Evolutionary conservation across 257 asterid species (phyloP).

Genomic region (Solanum infundibuliforme): DNA sequence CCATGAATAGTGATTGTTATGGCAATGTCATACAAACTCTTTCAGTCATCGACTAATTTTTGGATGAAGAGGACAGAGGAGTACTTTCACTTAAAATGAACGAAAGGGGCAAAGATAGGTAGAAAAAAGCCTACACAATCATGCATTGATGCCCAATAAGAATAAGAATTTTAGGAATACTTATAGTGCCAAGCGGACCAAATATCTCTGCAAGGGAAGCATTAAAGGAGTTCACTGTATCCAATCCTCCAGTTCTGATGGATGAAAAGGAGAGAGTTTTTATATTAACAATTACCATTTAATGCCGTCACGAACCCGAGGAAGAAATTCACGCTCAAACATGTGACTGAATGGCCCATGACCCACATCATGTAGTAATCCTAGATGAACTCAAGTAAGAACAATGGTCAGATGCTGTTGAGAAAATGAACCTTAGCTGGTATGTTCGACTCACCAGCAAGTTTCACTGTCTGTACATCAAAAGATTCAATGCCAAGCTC

Average conservation of each 20-base stretch:
- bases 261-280: neutral
- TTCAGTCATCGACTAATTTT: neutral
- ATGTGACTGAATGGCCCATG: constrained; percentile 96
- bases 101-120: neutral
- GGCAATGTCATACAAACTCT: neutral
- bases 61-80: neutral
- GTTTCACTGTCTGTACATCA: constrained; percentile 65
- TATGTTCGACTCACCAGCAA: constrained; percentile 49
- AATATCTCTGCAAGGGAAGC: neutral
- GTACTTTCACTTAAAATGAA: neutral
- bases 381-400: constrained; percentile 29
- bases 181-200: neutral
- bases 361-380: constrained; percentile 89
- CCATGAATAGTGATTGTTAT: neutral
- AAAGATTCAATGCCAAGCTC: constrained; percentile 69
- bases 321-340: constrained; percentile 78
- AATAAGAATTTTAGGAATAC: neutral
- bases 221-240: neutral
- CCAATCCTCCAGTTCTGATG: neutral
- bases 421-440: neutral
- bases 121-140: neutral
- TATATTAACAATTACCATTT: constrained; percentile 38
- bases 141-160: neutral
- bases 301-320: constrained; percentile 37
- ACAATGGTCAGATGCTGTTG: constrained; percentile 4